phyloP scores from a whole-genome alignment of 371 early-diverging fungal species.

The Paraphysoderma sedebokerense region DNA sequence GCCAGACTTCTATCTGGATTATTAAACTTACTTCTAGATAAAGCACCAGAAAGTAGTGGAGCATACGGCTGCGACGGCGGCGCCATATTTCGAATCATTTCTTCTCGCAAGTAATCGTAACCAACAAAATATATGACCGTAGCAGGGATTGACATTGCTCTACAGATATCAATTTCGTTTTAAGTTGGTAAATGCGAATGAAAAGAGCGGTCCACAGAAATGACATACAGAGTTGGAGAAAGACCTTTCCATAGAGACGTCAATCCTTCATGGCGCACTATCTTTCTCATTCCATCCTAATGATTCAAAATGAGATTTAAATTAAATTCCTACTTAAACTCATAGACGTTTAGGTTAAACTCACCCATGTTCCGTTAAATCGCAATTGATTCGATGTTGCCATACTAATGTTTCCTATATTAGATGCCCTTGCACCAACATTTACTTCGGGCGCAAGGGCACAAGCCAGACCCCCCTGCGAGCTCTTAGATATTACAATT shows the following conservation, averaged over 20 bases:
- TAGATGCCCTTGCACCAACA: constrained; percentile 9
- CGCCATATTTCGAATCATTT: constrained; percentile 13
- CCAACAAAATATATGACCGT: constrained; percentile 88
- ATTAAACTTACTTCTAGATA: constrained; percentile 46
- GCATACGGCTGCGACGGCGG: constrained; percentile 22
- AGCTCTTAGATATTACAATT: constrained; percentile 6
- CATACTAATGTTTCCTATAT: constrained; percentile 10
- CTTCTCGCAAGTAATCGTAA: constrained; percentile 65
- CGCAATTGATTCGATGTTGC: constrained; percentile 2
- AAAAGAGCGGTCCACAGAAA: neutral
- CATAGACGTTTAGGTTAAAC: neutral
- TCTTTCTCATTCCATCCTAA: constrained; percentile 60
- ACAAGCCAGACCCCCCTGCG: neutral
- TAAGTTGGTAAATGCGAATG: neutral
- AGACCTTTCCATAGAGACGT: constrained; percentile 71
- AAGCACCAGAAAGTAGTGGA: constrained; percentile 61
- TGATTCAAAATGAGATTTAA: constrained; percentile 1
- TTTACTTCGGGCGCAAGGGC: neutral
- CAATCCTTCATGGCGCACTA: constrained; percentile 59
- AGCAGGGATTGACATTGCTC: constrained; percentile 71
- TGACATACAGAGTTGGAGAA: constrained; percentile 48
- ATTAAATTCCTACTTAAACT: neutral
- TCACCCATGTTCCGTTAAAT: constrained; percentile 18
- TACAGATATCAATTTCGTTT: constrained; percentile 3
- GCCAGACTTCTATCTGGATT: constrained; percentile 1